phyloP scores from a whole-genome alignment of 805 yeast genomes.

The Candida germanica region DNA sequence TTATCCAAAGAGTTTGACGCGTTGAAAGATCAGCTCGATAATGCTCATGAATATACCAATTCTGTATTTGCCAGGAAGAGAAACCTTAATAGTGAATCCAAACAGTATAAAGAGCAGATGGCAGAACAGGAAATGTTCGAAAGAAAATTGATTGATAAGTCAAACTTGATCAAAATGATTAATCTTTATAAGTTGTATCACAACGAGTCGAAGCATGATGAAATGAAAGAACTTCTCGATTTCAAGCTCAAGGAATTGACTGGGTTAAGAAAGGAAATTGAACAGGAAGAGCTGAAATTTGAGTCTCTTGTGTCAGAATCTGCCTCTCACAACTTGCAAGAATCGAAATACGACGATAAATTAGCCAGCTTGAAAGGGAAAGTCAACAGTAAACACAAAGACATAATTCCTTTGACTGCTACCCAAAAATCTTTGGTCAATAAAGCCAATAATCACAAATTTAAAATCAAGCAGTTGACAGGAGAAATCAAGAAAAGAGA shows the following conservation, averaged over 20 bases:
- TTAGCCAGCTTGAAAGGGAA: conserved; percentile 33
- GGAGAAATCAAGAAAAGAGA: conserved; percentile 55
- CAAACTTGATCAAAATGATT: conserved; percentile 43
- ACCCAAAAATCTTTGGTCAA: conserved; percentile 47
- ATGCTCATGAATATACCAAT: conserved; percentile 61
- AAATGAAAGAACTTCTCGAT: conserved; percentile 30
- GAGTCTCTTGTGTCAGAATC: conserved; percentile 35
- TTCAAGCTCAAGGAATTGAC: conserved; percentile 37
- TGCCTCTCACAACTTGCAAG: conserved; percentile 43
- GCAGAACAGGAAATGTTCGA: conserved; percentile 69
- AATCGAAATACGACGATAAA: conserved; percentile 38
- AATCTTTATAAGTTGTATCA: conserved; percentile 67
- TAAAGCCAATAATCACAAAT: conserved; percentile 45
- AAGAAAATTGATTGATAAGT: conserved; percentile 47
- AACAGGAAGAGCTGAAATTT: conserved; percentile 25
- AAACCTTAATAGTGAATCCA: conserved; percentile 67
- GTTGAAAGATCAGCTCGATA: conserved; percentile 60
- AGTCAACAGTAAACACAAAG: conserved; percentile 45
- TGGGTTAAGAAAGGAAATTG: conserved; percentile 25
- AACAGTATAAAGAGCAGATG: conserved; percentile 73
- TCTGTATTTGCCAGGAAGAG: conserved; percentile 66
- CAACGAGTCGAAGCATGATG: conserved; percentile 43
- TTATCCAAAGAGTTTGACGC: conserved; percentile 62
- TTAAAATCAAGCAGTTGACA: conserved; percentile 47
- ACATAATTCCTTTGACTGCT: conserved; percentile 60